These are phyloP conservation scores for baker's yeast (Saccharomyces cerevisiae) DNA, from an alignment of 805 yeast species.

Conservation along the genomic window DNA sequence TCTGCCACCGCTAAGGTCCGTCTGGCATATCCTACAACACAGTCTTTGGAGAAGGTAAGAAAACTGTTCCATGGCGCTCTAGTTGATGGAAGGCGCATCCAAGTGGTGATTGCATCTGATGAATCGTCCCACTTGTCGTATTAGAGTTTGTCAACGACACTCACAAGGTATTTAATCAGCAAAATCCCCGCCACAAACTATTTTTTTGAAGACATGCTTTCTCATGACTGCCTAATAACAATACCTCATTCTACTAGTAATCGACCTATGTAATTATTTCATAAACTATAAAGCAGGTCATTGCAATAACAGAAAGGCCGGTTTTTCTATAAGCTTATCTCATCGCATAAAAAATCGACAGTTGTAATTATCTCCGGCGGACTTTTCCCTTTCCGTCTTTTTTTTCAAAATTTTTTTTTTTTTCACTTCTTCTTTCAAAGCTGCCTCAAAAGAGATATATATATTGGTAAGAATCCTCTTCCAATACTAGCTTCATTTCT, in stretches of 20 bases:
- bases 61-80: constrained; percentile 34
- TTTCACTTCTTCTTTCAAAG: not conserved
- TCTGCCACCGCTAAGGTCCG: constrained; percentile 34
- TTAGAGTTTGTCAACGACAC: not conserved
- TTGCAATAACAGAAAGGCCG: not conserved
- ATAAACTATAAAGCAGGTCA: not conserved
- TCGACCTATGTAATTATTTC: not conserved
- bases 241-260: not conserved
- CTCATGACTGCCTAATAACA: not conserved
- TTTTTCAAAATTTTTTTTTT: not conserved
- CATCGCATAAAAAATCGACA: not conserved
- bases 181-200: not conserved
- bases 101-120: constrained; percentile 27
- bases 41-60: constrained; percentile 26
- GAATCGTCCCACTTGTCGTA: constrained; percentile 11
- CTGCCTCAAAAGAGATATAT: not conserved
- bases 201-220: not conserved
- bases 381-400: not conserved
- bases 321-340: not conserved
- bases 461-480: not conserved
- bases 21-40: constrained; percentile 21
- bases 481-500: not conserved
- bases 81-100: constrained; percentile 41
- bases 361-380: not conserved
- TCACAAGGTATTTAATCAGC: not conserved